Percentiles rank a stretch among this genome's conserved stretches.
Evolutionary conservation across 2,329 filamentous ascomycete genomes (phyloP).

Genomic region (Calonectria henricotiae): DNA sequence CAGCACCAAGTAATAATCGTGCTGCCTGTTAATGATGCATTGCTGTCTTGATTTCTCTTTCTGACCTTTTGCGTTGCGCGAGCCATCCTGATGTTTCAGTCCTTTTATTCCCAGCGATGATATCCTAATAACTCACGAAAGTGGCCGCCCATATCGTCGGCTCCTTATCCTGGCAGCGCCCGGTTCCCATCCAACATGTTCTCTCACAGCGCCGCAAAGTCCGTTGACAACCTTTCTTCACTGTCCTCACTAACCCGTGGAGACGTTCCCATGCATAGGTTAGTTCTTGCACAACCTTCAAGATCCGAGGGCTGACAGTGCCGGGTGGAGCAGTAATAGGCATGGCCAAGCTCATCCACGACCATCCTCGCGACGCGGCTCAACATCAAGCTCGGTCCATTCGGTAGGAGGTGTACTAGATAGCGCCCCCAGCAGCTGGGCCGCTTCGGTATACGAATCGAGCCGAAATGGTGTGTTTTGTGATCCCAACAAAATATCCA

Average conservation of each 20-base stretch:
- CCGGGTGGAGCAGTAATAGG: slow-evolving; percentile 56
- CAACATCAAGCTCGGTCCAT: slow-evolving; percentile 88
- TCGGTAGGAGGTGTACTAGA: slow-evolving; percentile 91
- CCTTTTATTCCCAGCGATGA: slow-evolving; percentile 62
- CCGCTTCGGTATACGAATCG: slow-evolving; percentile 76
- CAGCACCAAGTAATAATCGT: slow-evolving; percentile 42
- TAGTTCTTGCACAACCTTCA: slow-evolving; percentile 35
- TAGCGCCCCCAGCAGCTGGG: slow-evolving; percentile 72
- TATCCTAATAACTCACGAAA: slow-evolving; percentile 63
- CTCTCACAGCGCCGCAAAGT: slow-evolving; percentile 74
- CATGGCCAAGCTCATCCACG: slow-evolving; percentile 66
- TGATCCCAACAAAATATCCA: background rate
- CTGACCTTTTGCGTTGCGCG: slow-evolving; percentile 33
- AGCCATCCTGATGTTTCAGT: slow-evolving; percentile 40
- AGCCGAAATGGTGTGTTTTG: slow-evolving; percentile 81
- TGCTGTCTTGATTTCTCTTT: slow-evolving; percentile 43
- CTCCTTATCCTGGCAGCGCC: slow-evolving; percentile 47
- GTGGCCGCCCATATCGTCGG: slow-evolving; percentile 57
- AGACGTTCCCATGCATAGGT: slow-evolving; percentile 76
- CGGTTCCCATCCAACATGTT: slow-evolving; percentile 68
- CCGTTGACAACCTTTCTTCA: slow-evolving; percentile 76
- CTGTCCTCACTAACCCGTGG: slow-evolving; percentile 66
- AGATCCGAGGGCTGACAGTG: slow-evolving; percentile 45
- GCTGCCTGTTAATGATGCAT: slow-evolving; percentile 44
- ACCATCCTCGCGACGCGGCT: slow-evolving; percentile 77